Evolutionary conservation across 352 stramenopile species (phyloP).

Genomic region (Chrysophaeum taylorii): DNA sequence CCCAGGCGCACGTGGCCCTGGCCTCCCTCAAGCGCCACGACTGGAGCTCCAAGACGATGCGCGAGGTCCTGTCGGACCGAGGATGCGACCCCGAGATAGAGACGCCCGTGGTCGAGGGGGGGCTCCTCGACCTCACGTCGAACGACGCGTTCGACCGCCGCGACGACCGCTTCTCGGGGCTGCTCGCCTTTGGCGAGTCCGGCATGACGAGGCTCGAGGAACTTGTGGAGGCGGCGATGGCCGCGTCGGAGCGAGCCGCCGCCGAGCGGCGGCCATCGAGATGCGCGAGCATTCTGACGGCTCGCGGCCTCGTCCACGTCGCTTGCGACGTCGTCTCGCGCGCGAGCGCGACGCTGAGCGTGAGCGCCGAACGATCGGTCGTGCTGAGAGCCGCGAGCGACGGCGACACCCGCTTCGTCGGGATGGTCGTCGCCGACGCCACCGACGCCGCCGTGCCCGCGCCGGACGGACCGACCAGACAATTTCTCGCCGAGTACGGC

Average conservation of each 20-base stretch:
- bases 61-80: too few species aligned
- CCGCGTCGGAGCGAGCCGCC: slow-evolving; percentile 23
- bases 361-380: slow-evolving; percentile 31
- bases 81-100: too few species aligned
- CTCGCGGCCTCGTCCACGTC: slow-evolving; percentile 33
- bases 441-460: slow-evolving; percentile 24
- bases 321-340: slow-evolving; percentile 34
- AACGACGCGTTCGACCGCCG: not conserved
- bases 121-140: not conserved
- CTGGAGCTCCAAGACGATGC: not conserved
- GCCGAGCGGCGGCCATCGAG: not conserved
- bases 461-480: slow-evolving; percentile 31
- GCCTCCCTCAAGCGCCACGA: not conserved
- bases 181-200: slow-evolving; percentile 31
- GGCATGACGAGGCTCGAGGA: slow-evolving; percentile 43
- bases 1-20: not conserved
- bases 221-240: slow-evolving; percentile 35
- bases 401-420: slow-evolving; percentile 20
- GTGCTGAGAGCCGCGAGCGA: slow-evolving; percentile 40
- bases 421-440: slow-evolving; percentile 31
- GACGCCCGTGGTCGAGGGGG: not conserved
- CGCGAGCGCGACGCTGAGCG: slow-evolving; percentile 24
- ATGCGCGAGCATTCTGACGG: slow-evolving; percentile 29
- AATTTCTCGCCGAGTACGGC: slow-evolving; percentile 42
- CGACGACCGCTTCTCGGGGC: slow-evolving; percentile 16